phyloP scores from a whole-genome alignment of 106 monocot species.

The Acanthochlamys bracteata region DNA sequence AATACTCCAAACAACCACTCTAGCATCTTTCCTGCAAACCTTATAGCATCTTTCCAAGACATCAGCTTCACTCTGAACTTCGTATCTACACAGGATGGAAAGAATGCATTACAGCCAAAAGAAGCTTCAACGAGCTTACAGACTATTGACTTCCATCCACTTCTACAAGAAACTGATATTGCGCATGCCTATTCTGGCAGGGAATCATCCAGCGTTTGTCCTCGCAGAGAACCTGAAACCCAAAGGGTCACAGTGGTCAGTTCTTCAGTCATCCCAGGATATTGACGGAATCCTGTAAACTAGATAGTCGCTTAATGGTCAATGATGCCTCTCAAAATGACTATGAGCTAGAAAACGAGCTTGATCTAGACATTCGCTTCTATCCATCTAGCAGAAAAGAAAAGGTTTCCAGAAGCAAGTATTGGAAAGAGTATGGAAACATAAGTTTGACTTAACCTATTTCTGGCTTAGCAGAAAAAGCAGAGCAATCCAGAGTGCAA shows the following conservation, averaged over 20 bases:
- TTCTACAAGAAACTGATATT: constrained; percentile 47
- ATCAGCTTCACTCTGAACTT: constrained; percentile 12
- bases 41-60: constrained; percentile 20
- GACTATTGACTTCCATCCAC: constrained; percentile 79
- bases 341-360: constrained; percentile 34
- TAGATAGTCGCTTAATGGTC: constrained; percentile 6
- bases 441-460: constrained; percentile 4
- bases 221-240: constrained; percentile 8
- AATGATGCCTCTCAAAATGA: constrained; percentile 16
- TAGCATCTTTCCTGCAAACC: constrained; percentile 18
- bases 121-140: constrained; percentile 15
- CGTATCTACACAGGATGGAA: not conserved
- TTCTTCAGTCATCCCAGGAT: constrained; percentile 11
- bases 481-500: not conserved
- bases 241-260: constrained; percentile 6
- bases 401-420: constrained; percentile 1
- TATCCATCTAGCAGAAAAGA: constrained; percentile 25
- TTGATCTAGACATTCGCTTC: constrained; percentile 72
- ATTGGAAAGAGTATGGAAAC: constrained; percentile 3
- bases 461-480: constrained; percentile 10
- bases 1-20: constrained; percentile 4
- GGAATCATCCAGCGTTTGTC: constrained; percentile 2
- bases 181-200: constrained; percentile 1
- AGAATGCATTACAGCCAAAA: constrained; percentile 3
- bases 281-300: constrained; percentile 5